Evolutionary conservation across 2,329 filamentous ascomycete species (phyloP).

Genomic region (Xylariales sp.): DNA sequence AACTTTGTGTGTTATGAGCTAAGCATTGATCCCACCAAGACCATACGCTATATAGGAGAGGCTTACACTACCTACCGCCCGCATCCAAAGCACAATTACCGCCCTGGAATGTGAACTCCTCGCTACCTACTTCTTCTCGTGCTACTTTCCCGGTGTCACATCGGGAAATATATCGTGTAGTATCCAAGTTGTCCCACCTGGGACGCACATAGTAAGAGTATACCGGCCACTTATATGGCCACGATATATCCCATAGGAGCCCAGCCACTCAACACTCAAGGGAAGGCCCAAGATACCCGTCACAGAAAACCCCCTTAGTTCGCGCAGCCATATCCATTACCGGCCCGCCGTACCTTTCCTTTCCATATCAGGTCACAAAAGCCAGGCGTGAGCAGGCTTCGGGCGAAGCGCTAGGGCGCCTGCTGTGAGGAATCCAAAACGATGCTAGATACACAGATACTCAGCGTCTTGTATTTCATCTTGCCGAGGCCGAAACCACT

Average conservation of each 20-base stretch:
- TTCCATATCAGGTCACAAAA: background rate
- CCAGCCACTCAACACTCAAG: background rate
- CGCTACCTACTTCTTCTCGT: background rate
- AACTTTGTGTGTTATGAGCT: too few relatives aligned
- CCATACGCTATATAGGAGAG: too few relatives aligned
- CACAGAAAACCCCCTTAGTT: conserved; percentile 5
- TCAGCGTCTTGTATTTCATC: background rate
- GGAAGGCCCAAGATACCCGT: background rate
- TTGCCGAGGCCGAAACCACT: background rate
- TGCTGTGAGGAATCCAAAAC: background rate
- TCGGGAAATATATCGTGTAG: background rate
- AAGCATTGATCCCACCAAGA: too few relatives aligned
- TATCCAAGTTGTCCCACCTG: conserved; percentile 2
- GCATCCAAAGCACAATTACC: background rate
- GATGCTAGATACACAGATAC: background rate
- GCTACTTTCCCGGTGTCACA: background rate
- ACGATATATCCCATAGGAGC: background rate
- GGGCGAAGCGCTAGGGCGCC: background rate
- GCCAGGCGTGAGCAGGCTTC: background rate
- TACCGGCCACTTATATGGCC: conserved; percentile 3
- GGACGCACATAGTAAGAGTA: conserved; percentile 5
- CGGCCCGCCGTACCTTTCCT: too few relatives aligned
- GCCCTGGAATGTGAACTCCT: background rate
- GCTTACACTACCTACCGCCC: background rate
- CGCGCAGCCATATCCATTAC: background rate